These are phyloP conservation scores for Pseudozyma thailandica DNA, from an alignment of 1,284 basidiomycete species.

Conservation along the genomic window DNA sequence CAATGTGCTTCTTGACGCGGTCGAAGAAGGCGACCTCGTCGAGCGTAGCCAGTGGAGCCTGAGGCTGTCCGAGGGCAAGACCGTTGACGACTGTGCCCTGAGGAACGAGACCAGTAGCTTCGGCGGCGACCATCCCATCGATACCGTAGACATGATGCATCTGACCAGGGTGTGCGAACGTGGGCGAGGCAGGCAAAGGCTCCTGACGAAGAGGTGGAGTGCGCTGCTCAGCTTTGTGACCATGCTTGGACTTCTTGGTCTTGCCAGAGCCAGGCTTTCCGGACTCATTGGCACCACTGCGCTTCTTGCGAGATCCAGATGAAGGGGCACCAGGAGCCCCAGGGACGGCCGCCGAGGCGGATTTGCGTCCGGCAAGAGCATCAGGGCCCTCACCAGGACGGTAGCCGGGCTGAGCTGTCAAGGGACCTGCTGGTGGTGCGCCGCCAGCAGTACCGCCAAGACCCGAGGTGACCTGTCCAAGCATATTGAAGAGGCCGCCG, in stretches of 20 bases:
- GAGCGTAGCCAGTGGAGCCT: conserved; percentile 73
- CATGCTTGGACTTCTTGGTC: conserved; percentile 64
- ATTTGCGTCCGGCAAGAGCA: conserved; percentile 71
- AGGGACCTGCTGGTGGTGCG: conserved; percentile 33
- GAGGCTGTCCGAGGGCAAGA: conserved; percentile 57
- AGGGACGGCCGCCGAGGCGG: conserved; percentile 74
- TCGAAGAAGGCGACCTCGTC: conserved; percentile 95
- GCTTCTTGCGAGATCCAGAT: conserved; percentile 52
- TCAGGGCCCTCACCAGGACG: conserved; percentile 60
- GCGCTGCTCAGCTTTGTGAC: conserved; percentile 53
- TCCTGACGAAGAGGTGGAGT: conserved; percentile 49
- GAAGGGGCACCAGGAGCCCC: conserved; percentile 40
- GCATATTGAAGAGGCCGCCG: conserved; percentile 69
- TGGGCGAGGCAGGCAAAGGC: conserved; percentile 38
- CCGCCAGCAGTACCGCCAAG: conserved; percentile 35
- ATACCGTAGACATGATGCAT: conserved; percentile 56
- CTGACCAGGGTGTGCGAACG: conserved; percentile 41
- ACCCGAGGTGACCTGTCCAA: conserved; percentile 67
- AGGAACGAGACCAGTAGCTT: conserved; percentile 51
- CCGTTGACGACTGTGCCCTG: conserved; percentile 46
- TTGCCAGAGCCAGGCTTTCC: conserved; percentile 42
- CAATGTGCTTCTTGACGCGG: conserved; percentile 83
- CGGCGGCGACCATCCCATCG: conserved; percentile 57
- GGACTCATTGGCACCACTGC: conserved; percentile 49
- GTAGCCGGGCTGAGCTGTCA: conserved; percentile 29